Evolutionary conservation across 164 flowering plant genomes (phyloP), one percentile per base, ranked within the genome.

Genomic region (Piper longum): DNA sequence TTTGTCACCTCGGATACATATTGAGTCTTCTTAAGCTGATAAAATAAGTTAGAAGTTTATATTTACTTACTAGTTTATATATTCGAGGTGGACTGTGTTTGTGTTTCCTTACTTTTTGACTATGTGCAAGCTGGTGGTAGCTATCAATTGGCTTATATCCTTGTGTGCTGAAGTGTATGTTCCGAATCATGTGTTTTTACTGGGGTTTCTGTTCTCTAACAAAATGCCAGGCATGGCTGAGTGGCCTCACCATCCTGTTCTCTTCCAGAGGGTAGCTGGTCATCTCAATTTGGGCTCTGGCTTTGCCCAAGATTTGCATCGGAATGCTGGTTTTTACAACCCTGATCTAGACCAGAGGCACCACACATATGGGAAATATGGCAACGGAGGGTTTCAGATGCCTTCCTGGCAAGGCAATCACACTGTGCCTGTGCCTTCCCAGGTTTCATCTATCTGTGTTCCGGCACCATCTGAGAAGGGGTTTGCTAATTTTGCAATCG

Each of bases 391-490:
- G n/a, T 60, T 82, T n/a, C 86, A 79, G 67, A 58, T 72, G 39
- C 66, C 62, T 16, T n/a, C 73, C 16, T 71, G 76, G 71, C 57
- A 43, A 52, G 67, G 80, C 4, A 65, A 73, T 56, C 62, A 26
- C 43, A 36, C 74, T 56, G 62, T 73, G 18, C 70, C 86, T 6
- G 62, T 81, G 62, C 55, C 76, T 18, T 59, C 76, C 9, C 57
- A 69, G 43, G 62, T 73, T 4, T 81, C 85, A 19, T 86, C 91
- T 41, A 75, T 88, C 41, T 75, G 80, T 74, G 85, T 80, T 44
- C 82, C 76, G 58, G 89, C 95, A 16, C 95, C 95, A 4, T 36
- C 77, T 16, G 91, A 88, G 79, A 88, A 81, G 72, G 86, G 89
- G 18, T 26, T 78, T 55, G 67, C 77, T 4, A 65, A 75, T 71